Conservation (phyloP, 768 basidiomycete species). For the Fomitopsis serialis region DNA sequence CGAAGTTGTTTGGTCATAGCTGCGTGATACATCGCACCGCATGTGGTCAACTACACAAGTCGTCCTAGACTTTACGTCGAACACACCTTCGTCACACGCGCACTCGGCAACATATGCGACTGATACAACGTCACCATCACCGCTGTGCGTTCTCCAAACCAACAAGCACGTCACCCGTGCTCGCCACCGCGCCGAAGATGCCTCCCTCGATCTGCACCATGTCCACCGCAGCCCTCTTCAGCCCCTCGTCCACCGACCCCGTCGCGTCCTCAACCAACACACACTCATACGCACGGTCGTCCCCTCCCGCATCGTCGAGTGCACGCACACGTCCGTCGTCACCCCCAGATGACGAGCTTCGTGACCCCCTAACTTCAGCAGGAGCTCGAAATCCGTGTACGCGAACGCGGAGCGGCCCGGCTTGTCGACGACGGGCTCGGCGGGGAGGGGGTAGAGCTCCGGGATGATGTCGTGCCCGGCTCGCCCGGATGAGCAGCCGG, state of each 20-base stretch:
- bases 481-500: conserved; percentile 5
- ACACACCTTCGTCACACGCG: too few species aligned
- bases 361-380: background rate
- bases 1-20: too few species aligned
- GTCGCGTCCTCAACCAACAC: conserved; percentile 1
- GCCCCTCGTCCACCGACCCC: background rate
- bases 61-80: too few species aligned
- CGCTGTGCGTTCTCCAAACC: background rate
- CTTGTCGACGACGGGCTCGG: conserved; percentile 8
- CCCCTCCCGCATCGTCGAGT: conserved; percentile 5
- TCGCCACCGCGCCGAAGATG: conserved; percentile 1
- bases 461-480: conserved; percentile 6
- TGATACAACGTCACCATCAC: too few species aligned
- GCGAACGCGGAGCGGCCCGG: conserved; percentile 5
- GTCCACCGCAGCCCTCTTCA: background rate
- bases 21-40: too few species aligned
- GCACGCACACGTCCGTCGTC: conserved; percentile 7
- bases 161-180: background rate
- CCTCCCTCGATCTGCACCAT: conserved; percentile 1
- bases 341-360: conserved; percentile 6
- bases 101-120: too few species aligned
- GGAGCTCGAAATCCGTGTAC: conserved; percentile 5
- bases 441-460: background rate
- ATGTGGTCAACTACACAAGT: too few species aligned
- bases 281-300: conserved; percentile 1